Conservation (phyloP, 2,329 filamentous ascomycete genomes). For the Cladobotryum mycophilum region DNA sequence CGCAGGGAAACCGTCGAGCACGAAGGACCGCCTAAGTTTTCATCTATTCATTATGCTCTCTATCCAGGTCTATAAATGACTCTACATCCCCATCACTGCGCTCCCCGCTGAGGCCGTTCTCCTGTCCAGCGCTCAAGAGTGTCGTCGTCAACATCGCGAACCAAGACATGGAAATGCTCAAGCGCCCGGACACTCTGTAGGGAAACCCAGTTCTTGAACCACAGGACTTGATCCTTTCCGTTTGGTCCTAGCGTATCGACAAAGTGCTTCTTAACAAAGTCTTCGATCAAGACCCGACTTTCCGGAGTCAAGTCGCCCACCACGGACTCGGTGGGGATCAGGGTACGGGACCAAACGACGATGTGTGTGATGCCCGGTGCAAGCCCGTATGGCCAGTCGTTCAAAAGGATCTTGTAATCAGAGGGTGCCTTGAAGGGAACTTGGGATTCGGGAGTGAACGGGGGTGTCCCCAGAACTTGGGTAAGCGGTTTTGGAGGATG, state of each 20-base stretch:
- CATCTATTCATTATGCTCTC: slow-evolving; percentile 2
- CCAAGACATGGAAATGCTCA: slow-evolving; percentile 82
- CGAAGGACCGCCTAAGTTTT: slow-evolving; percentile 43
- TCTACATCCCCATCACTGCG: slow-evolving; percentile 10
- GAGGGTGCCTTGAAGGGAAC: slow-evolving; percentile 47
- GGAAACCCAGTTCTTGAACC: slow-evolving; percentile 93
- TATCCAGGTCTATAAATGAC: slow-evolving; percentile 4
- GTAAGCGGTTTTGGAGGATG: slow-evolving; percentile 66
- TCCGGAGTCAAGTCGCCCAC: slow-evolving; percentile 67
- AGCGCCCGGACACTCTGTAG: slow-evolving; percentile 82
- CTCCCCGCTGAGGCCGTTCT: slow-evolving; percentile 34
- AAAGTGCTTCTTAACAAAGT: slow-evolving; percentile 68
- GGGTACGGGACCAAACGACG: slow-evolving; percentile 86
- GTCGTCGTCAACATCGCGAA: slow-evolving; percentile 47
- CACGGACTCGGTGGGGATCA: slow-evolving; percentile 62
- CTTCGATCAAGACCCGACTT: slow-evolving; percentile 56
- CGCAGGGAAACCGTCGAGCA: slow-evolving; percentile 47
- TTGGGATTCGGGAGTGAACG: slow-evolving; percentile 46
- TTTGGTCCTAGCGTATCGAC: slow-evolving; percentile 45
- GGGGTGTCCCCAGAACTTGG: slow-evolving; percentile 56
- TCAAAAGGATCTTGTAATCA: slow-evolving; percentile 67
- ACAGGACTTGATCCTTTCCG: slow-evolving; percentile 54
- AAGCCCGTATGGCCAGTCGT: slow-evolving; percentile 93
- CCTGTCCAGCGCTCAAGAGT: slow-evolving; percentile 49
- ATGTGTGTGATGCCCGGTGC: slow-evolving; percentile 64